Conservation (phyloP, 495 filamentous ascomycete species). For the Viridothelium virens region DNA sequence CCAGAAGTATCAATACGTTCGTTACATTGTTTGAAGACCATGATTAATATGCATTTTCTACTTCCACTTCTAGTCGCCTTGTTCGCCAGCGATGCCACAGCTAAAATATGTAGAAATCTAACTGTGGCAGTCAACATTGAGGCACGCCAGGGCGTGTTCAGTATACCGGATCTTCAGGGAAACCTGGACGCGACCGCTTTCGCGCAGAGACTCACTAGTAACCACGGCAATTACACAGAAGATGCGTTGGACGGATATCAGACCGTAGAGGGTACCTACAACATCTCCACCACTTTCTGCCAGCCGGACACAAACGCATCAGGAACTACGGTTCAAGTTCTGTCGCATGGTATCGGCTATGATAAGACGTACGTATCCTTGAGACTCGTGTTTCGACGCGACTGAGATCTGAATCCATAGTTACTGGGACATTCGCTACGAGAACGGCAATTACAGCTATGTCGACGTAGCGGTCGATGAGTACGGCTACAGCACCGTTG, state of each 20-base stretch:
- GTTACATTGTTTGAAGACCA: neutral
- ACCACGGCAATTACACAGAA: conserved; percentile 31
- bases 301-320: conserved; percentile 25
- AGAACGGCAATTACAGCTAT: conserved; percentile 44
- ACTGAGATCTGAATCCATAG: conserved; percentile 41
- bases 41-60: conserved; percentile 2
- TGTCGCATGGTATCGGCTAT: conserved; percentile 54
- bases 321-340: conserved; percentile 39
- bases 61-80: conserved; percentile 14
- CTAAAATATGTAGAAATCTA: conserved; percentile 33
- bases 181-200: conserved; percentile 37
- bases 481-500: conserved; percentile 45
- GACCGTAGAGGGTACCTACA: conserved; percentile 36
- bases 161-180: conserved; percentile 27
- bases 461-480: conserved; percentile 44
- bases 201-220: conserved; percentile 26
- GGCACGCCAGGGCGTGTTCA: conserved; percentile 34
- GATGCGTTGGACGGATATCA: conserved; percentile 30
- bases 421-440: conserved; percentile 23
- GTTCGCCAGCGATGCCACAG: conserved; percentile 17
- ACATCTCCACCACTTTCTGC: conserved; percentile 42
- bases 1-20: neutral
- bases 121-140: conserved; percentile 33
- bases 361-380: conserved; percentile 39
- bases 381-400: neutral